phyloP scores from a whole-genome alignment of 352 stramenopile species.

The Pythium sukuiense region DNA sequence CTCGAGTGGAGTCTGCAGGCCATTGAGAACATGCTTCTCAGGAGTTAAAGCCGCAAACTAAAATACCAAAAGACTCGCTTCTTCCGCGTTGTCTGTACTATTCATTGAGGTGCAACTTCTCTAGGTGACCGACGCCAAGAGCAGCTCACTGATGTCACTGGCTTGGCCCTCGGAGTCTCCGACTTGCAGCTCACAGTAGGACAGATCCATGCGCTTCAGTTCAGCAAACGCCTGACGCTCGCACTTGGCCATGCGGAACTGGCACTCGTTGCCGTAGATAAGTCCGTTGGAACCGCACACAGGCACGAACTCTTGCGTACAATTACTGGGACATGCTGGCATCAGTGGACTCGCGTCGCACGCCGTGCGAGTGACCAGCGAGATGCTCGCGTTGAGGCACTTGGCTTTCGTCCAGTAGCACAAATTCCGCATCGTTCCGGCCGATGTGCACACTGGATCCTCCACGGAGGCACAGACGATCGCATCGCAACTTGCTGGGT shows the following conservation, averaged over 20 bases:
- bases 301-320: conserved; percentile 38
- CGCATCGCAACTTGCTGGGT: conserved; percentile 14
- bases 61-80: too few relatives aligned
- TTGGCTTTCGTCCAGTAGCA: conserved; percentile 39
- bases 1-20: too few relatives aligned
- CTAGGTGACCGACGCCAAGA: conserved; percentile 1
- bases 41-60: too few relatives aligned
- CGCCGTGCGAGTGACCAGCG: conserved; percentile 28
- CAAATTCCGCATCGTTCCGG: conserved; percentile 47
- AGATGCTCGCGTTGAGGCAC: conserved; percentile 26
- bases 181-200: conserved; percentile 22
- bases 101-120: not conserved
- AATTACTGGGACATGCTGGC: conserved; percentile 36
- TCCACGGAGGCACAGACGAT: conserved; percentile 41
- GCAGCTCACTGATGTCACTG: conserved; percentile 6
- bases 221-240: conserved; percentile 22
- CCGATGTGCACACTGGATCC: conserved; percentile 53
- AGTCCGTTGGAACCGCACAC: conserved; percentile 54
- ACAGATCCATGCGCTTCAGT: conserved; percentile 25
- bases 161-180: conserved; percentile 20
- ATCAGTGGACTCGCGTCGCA: conserved; percentile 29
- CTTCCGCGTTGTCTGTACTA: too few relatives aligned
- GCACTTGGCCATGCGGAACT: conserved; percentile 53
- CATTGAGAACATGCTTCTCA: too few relatives aligned
- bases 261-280: conserved; percentile 56